A percentile compares a stretch with the other conserved stretches of the same genome.
These are phyloP conservation scores for Volutella citrinella DNA, from an alignment of 2,329 filamentous ascomycete species.

Conservation along the genomic window DNA sequence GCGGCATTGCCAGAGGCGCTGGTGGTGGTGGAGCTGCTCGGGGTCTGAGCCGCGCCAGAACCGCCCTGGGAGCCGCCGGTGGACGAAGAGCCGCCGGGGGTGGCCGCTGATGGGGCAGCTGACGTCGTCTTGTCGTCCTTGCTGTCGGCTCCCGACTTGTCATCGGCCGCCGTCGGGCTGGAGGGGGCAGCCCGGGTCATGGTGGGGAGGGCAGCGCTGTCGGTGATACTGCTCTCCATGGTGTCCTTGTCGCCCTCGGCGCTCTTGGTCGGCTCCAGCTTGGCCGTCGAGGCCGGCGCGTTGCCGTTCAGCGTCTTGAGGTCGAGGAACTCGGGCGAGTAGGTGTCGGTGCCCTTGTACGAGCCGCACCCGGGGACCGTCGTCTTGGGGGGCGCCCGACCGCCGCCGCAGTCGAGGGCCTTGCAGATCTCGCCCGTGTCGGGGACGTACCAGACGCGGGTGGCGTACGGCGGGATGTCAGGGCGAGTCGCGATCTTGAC, in stretches of 20 bases:
- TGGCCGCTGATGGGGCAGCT: constrained; percentile 7
- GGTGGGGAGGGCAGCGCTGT: too few relatives aligned
- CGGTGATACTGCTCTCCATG: too few relatives aligned
- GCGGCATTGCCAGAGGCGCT: constrained; percentile 22
- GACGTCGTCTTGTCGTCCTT: constrained; percentile 11
- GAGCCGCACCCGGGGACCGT: constrained; percentile 57
- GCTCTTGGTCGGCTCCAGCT: constrained; percentile 4
- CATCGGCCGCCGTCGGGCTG: too few relatives aligned
- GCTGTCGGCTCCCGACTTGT: background rate
- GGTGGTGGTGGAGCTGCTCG: constrained; percentile 12
- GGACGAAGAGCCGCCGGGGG: constrained; percentile 10
- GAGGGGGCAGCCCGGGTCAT: too few relatives aligned
- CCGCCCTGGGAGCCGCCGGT: constrained; percentile 12
- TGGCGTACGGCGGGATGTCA: constrained; percentile 37
- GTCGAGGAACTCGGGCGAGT: constrained; percentile 49
- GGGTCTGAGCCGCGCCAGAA: constrained; percentile 15
- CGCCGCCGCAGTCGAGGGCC: constrained; percentile 65
- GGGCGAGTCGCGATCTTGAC: constrained; percentile 21
- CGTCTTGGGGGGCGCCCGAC: constrained; percentile 61
- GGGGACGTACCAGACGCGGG: constrained; percentile 58
- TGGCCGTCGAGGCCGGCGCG: background rate
- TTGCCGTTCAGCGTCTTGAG: constrained; percentile 25
- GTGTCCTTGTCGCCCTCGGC: background rate
- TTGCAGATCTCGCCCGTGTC: constrained; percentile 63
- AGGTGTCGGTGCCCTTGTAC: constrained; percentile 55